Conservation (phyloP, 1,284 basidiomycete genomes). For the Acaromyces ingoldii region DNA sequence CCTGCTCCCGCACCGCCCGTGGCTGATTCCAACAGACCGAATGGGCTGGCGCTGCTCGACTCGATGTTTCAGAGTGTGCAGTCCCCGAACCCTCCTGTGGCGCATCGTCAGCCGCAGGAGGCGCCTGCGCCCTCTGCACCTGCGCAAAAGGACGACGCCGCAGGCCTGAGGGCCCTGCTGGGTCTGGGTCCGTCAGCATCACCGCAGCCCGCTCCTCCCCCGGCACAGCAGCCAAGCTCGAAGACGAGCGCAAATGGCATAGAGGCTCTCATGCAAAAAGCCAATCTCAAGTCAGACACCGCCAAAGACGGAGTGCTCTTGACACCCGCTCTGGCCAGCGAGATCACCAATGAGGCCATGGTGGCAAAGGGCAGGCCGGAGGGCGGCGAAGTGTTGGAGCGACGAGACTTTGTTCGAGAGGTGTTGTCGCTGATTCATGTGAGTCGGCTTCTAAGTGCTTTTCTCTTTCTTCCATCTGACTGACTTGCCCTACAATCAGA, state of each 20-base stretch:
- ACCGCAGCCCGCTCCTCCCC: too few species aligned
- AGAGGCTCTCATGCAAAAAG: too few species aligned
- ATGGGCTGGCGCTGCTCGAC: constrained; percentile 30
- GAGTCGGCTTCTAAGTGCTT: constrained; percentile 45
- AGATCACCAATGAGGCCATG: too few species aligned
- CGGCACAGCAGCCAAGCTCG: too few species aligned
- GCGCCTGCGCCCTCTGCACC: constrained; percentile 8
- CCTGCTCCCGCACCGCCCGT: too few species aligned
- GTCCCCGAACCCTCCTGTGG: background rate
- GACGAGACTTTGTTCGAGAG: constrained; percentile 65
- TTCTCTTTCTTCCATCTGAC: constrained; percentile 3
- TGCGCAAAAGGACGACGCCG: constrained; percentile 11
- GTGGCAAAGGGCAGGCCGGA: constrained; percentile 52
- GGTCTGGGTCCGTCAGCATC: too few species aligned
- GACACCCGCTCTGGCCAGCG: too few species aligned
- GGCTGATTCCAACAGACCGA: too few species aligned
- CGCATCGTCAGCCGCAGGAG: background rate
- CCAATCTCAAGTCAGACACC: too few species aligned
- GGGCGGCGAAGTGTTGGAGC: constrained; percentile 53
- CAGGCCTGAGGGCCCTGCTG: constrained; percentile 19
- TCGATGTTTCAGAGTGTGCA: constrained; percentile 34
- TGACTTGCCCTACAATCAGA: constrained; percentile 15
- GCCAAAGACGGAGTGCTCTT: too few species aligned
- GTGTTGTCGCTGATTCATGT: constrained; percentile 67
- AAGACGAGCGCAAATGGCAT: too few species aligned